Evolutionary conservation across 208 protist species (phyloP).

Genomic region (Trypanosoma vivax): DNA sequence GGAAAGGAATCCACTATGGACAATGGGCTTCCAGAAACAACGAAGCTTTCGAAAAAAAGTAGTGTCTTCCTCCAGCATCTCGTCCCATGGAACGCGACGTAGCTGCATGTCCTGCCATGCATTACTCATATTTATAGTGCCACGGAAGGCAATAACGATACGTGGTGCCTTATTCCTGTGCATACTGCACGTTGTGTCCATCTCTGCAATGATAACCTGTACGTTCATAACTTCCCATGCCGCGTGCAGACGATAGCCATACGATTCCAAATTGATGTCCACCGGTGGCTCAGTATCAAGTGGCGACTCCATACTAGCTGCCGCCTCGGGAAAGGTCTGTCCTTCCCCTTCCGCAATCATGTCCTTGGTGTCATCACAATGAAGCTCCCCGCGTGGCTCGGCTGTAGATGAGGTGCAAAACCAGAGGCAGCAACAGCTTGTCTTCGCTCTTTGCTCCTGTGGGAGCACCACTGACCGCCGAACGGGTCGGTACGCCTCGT

Average conservation of each 20-base stretch:
- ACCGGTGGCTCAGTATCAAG: background rate
- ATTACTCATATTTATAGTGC: conserved; percentile 78
- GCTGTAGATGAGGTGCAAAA: no score
- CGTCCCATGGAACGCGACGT: conserved; percentile 58
- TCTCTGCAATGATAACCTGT: conserved; percentile 66
- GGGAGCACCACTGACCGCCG: background rate
- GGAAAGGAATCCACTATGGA: conserved; percentile 79
- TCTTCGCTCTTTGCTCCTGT: background rate
- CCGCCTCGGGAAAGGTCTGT: no score
- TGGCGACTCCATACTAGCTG: no score
- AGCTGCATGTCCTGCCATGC: conserved; percentile 72
- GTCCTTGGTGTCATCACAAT: no score
- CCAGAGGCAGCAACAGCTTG: background rate
- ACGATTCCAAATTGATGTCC: conserved; percentile 77
- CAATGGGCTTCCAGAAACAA: conserved; percentile 32
- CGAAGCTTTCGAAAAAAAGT: background rate
- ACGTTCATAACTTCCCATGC: conserved; percentile 54
- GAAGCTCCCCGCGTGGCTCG: no score
- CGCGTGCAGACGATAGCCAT: conserved; percentile 64
- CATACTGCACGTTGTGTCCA: conserved; percentile 31
- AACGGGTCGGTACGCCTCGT: conserved; percentile 39
- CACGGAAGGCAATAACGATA: conserved; percentile 83
- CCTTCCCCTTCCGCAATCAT: no score
- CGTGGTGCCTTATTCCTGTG: conserved; percentile 59
- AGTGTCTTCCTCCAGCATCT: conserved; percentile 43